Base-by-base conservation (phyloP, 495 filamentous ascomycete genomes). In the Talaromyces wortmannii region DNA sequence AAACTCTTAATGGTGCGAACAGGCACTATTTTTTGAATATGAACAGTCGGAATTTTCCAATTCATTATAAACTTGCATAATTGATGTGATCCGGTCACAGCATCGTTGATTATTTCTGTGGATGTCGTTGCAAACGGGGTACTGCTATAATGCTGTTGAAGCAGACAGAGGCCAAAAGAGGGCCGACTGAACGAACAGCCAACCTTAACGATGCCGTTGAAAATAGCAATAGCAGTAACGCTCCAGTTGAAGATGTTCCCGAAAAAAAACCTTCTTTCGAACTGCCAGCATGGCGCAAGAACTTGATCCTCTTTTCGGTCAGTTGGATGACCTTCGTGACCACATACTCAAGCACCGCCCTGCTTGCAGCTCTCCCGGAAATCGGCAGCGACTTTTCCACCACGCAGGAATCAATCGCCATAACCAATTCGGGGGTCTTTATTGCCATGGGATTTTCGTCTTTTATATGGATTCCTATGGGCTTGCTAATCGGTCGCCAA, bases 391-490 rank as follows among this genome's bases (percentile, higher is more conserved):
- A 75, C 31, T 71, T 75, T 55, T 51, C 59, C 17, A 74, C 72
- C 0, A 67, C 67, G 6, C 32, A 63, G 8, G 69, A 74, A 49
- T 69, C 62, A 13, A 62, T 75, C 11, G 68, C 74, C 59, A 59
- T 72, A 10, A 69, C 71, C 23, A 77, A 76, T 48, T 78, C 78
- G 0, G 68, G 78, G 33, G 79, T 81, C 43, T 56, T 82, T 45
- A 57, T 82, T 55, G 78, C 78, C 16, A 82, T 83, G 80, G 79
- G 78, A 1, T 63, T 80, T 29, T 76, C 75, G 23, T 71, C 77
- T 4, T 64, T 78, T 7, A 71, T 83, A 18, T 83, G 78, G 73
- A 75, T 76, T 0, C 81, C 81, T 0, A 5, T 55, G 1, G 42
- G 52, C 30, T 57, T 64, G n/a, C 13, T 76, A 1, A 57, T 75